These are phyloP conservation scores for Goniomonas avonlea DNA, from an alignment of 78 protist species.

Conservation along the genomic window DNA sequence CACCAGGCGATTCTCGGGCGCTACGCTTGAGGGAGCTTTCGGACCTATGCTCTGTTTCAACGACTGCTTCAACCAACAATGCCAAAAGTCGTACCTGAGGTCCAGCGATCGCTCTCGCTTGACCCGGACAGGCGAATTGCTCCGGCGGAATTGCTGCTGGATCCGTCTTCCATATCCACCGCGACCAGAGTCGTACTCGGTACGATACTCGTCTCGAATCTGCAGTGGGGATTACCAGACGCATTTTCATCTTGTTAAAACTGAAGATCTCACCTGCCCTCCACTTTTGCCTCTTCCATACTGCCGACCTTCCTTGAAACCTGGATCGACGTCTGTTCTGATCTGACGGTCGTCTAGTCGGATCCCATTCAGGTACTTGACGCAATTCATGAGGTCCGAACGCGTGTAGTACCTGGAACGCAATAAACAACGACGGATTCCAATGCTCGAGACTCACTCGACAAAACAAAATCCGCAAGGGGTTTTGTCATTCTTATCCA, in stretches of 20 bases:
- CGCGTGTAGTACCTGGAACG: constrained; percentile 62
- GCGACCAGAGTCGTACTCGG: constrained; percentile 56
- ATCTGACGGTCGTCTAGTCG: constrained; percentile 78
- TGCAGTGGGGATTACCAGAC: constrained; percentile 29
- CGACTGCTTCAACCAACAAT: too few relatives aligned
- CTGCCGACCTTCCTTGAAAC: constrained; percentile 87
- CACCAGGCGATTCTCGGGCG: too few relatives aligned
- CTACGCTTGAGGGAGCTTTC: too few relatives aligned
- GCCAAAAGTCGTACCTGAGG: too few relatives aligned
- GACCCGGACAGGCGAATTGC: too few relatives aligned
- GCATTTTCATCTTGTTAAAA: background rate
- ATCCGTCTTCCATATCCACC: constrained; percentile 50
- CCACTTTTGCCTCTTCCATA: constrained; percentile 86
- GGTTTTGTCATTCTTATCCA: constrained; percentile 64
- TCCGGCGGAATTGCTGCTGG: too few relatives aligned
- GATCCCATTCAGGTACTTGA: constrained; percentile 64
- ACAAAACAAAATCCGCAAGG: constrained; percentile 96
- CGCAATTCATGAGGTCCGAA: constrained; percentile 66
- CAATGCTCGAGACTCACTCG: constrained; percentile 54
- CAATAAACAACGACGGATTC: background rate
- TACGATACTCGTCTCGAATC: constrained; percentile 77
- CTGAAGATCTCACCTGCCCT: constrained; percentile 46
- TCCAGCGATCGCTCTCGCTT: too few relatives aligned
- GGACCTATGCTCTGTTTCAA: too few relatives aligned
- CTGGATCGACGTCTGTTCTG: constrained; percentile 89